Base-by-base conservation (phyloP, 108 stramenopile genomes). In the Fistulifera solaris region DNA sequence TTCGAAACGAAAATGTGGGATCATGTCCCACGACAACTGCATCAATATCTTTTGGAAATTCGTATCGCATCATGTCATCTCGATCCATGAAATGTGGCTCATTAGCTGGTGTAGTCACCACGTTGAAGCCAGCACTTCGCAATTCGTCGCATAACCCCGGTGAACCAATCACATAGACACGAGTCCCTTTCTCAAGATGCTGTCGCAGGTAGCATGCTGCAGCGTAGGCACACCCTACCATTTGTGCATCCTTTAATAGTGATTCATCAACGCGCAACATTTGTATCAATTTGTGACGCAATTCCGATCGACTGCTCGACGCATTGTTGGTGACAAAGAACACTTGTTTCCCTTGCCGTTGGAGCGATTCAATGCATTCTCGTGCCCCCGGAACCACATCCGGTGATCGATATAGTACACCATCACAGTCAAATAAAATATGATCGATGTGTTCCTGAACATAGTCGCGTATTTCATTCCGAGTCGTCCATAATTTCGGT, bases 291-390 rank as follows among this genome's bases (percentile, higher is more conserved):
- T 93, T 93, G 40, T 63, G 54, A 25, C 67, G 60, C 35, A 87
- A 63, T 59, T 81, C 67, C 42, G 25, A 46, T 58, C 87, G 80
- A 59, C 65, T 80, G 16, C 76, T 67, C 7, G 70, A 79, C 8
- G 81, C 81, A 66, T 93, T 89, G 63, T 93, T 93, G 10, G 87
- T 89, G 21, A 87, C 78, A 61, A 93, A 89, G 16, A 87, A 65
- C 17, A 88, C 68, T 56, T 61, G 71, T 58, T 89, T 93, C 5
- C 73, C 68, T 6, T 44, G 54, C 0, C 52, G 57, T 7, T 70
- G 47, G 10, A 89, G 43, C 31, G 31, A 45, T 60, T 64, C 40
- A n/a, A 87, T 59, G 38, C 81, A 65, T 50, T 76, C 61, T 3
- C 72, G 44, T 10, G 85, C 80, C 17, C 61, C 70, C 18, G 88